A percentile compares a stretch with the other conserved stretches of the same genome.
These are phyloP conservation scores for Xylariomycetidae sp. DNA, from an alignment of 2,329 filamentous ascomycete genomes.

Conservation along the genomic window DNA sequence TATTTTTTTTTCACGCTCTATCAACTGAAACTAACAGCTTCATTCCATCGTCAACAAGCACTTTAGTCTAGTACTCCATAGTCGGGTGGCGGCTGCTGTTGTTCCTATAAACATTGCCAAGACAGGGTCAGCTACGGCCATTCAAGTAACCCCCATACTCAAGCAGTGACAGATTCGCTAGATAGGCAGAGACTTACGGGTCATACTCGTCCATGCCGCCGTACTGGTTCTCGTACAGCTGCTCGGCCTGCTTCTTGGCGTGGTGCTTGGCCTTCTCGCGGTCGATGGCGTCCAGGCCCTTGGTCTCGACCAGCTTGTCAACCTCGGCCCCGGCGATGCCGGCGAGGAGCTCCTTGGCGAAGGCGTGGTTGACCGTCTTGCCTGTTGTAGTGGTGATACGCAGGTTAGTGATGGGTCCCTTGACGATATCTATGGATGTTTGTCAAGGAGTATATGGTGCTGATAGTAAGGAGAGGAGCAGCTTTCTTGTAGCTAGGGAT, in stretches of 20 bases:
- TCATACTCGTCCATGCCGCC: conserved; percentile 47
- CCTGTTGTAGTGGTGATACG: conserved; percentile 36
- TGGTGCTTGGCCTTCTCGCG: conserved; percentile 54
- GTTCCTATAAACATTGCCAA: conserved; percentile 8
- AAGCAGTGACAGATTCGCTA: background rate
- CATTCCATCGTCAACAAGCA: too few relatives aligned
- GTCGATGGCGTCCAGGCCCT: conserved; percentile 59
- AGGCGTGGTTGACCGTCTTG: conserved; percentile 65
- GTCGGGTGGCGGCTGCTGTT: conserved; percentile 8
- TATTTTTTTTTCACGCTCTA: too few relatives aligned
- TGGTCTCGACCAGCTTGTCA: conserved; percentile 70
- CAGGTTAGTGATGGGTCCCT: background rate
- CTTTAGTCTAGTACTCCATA: conserved; percentile 17
- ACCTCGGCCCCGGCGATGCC: conserved; percentile 70
- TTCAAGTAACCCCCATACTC: too few relatives aligned
- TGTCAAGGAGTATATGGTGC: background rate
- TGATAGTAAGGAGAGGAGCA: background rate
- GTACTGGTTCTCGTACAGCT: conserved; percentile 62
- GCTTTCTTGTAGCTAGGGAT: background rate
- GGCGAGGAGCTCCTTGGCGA: conserved; percentile 73
- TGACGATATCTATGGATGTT: background rate
- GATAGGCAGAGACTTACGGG: conserved; percentile 40
- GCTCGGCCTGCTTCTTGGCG: conserved; percentile 52
- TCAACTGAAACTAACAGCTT: too few relatives aligned
- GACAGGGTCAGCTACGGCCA: too few relatives aligned